Percentiles rank a stretch among this genome's conserved stretches.
Conservation (phyloP, 805 yeast species). For the Zygoascus tannicola region DNA sequence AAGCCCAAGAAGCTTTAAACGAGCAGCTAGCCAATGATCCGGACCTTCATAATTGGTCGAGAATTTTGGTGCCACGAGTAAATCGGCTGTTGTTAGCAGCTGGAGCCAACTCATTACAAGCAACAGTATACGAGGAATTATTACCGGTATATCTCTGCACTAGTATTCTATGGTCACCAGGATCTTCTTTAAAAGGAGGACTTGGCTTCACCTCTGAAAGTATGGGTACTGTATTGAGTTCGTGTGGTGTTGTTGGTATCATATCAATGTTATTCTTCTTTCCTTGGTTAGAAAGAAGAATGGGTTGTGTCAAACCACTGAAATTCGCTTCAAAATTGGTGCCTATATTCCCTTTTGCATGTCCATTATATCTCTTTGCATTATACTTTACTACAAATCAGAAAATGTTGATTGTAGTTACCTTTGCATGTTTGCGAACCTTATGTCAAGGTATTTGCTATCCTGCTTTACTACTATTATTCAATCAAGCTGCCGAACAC, state of each 20-base stretch:
- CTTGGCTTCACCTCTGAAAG: conserved; percentile 38
- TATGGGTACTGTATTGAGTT: conserved; percentile 43
- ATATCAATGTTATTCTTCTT: conserved; percentile 40
- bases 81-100: conserved; percentile 8
- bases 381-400: conserved; percentile 19
- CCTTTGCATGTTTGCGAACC: conserved; percentile 29
- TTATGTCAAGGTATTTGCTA: conserved; percentile 39
- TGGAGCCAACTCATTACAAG: conserved; percentile 33
- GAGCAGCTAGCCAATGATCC: conserved; percentile 14
- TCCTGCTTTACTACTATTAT: conserved; percentile 45
- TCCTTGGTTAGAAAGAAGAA: conserved; percentile 42
- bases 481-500: conserved; percentile 46
- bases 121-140: conserved; percentile 43
- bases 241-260: conserved; percentile 47
- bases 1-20: not conserved
- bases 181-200: conserved; percentile 35
- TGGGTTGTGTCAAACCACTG: conserved; percentile 38
- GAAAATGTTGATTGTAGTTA: conserved; percentile 8
- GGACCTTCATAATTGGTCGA: conserved; percentile 16
- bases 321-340: conserved; percentile 33
- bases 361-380: conserved; percentile 41
- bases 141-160: conserved; percentile 46
- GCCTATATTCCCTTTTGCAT: conserved; percentile 37
- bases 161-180: conserved; percentile 8
- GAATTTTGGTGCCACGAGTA: conserved; percentile 16